A percentile compares a stretch with the other conserved stretches of the same genome.
phyloP scores from a whole-genome alignment of 495 filamentous ascomycete genomes.

The Hypomontagnella monticulosa region DNA sequence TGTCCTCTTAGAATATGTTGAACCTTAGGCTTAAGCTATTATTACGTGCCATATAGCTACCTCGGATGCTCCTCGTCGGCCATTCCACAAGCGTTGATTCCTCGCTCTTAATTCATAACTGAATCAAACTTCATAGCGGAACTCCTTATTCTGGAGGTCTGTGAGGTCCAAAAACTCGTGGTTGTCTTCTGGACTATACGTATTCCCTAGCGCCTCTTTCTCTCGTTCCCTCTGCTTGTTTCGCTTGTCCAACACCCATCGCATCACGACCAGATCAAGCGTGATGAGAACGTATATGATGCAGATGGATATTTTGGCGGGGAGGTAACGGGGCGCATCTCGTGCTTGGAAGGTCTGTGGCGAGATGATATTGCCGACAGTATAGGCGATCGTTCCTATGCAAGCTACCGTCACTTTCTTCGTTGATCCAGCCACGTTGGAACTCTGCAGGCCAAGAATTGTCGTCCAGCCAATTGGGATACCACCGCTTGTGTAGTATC shows the following conservation, averaged over 20 bases:
- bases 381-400: slow-evolving; percentile 72
- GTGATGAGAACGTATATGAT: slow-evolving; percentile 64
- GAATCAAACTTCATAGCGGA: slow-evolving; percentile 68
- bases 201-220: slow-evolving; percentile 62
- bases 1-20: no score
- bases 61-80: no score
- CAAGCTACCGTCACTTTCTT: slow-evolving; percentile 79
- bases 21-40: no score
- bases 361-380: slow-evolving; percentile 65
- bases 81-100: no score
- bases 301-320: slow-evolving; percentile 74
- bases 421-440: slow-evolving; percentile 76
- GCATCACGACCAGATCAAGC: slow-evolving; percentile 65
- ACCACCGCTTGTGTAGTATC: slow-evolving; percentile 56
- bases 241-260: slow-evolving; percentile 56
- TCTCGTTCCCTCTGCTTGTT: slow-evolving; percentile 67
- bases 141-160: slow-evolving; percentile 73
- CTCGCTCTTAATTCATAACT: no score
- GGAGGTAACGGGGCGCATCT: slow-evolving; percentile 67
- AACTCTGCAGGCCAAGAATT: slow-evolving; percentile 66
- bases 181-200: slow-evolving; percentile 71
- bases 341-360: slow-evolving; percentile 47
- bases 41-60: no score
- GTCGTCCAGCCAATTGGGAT: slow-evolving; percentile 68
- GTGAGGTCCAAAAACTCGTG: slow-evolving; percentile 73